Evolutionary conservation across 208 protist genomes (phyloP).

Genomic region (Trypanosoma avium): DNA sequence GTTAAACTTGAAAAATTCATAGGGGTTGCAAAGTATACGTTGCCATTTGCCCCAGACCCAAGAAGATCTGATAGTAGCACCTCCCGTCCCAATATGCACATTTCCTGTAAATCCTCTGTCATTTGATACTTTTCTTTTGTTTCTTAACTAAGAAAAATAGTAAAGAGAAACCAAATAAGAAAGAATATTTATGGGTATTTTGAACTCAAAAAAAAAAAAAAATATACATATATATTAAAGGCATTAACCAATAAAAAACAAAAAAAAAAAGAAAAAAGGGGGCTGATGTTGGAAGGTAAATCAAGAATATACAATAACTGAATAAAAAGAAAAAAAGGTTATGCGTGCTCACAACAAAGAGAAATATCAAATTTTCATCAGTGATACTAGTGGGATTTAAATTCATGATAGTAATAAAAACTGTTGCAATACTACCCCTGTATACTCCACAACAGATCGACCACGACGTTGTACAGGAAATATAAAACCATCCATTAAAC

Average conservation of each 20-base stretch:
- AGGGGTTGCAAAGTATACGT: constrained; percentile 47
- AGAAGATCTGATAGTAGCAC: constrained; percentile 50
- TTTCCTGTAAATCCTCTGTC: constrained; percentile 3
- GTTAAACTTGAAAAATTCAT: constrained; percentile 14
- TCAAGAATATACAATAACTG: too few species aligned
- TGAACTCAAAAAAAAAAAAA: constrained; percentile 9
- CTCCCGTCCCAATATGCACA: constrained; percentile 42
- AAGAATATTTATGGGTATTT: constrained; percentile 11
- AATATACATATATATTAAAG: too few species aligned
- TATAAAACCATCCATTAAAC: constrained; percentile 11
- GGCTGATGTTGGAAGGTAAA: too few species aligned
- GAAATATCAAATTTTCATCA: too few species aligned
- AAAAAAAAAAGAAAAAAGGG: too few species aligned
- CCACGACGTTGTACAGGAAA: constrained; percentile 8
- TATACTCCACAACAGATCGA: neutral
- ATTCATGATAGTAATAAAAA: too few species aligned
- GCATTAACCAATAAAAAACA: too few species aligned
- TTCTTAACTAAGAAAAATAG: neutral
- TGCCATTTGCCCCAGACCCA: constrained; percentile 55
- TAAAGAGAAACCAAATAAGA: constrained; percentile 10
- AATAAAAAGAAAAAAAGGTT: too few species aligned
- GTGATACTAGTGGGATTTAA: neutral
- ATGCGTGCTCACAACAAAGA: too few species aligned
- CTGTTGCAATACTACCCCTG: neutral
- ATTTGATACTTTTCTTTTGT: too few species aligned